These are phyloP conservation scores for Umbelopsis isabellina DNA, from an alignment of 192 early-diverging fungal genomes.

Conservation along the genomic window DNA sequence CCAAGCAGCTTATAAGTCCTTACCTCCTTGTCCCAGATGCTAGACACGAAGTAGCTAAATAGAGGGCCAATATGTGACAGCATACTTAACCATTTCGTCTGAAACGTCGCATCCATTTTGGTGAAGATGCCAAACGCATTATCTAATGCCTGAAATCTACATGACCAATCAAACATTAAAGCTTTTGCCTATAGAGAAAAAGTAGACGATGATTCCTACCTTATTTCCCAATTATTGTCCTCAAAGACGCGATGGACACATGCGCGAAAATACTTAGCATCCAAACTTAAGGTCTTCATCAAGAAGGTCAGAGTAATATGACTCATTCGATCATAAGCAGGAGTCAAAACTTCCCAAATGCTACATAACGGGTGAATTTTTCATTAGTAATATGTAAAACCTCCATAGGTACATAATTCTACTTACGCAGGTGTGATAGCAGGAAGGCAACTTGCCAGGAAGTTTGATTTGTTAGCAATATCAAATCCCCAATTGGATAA, in stretches of 20 bases:
- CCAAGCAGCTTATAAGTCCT: background rate
- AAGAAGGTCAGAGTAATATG: conserved; percentile 46
- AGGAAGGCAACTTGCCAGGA: conserved; percentile 50
- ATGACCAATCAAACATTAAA: background rate
- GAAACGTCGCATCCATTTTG: conserved; percentile 54
- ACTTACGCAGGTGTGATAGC: conserved; percentile 52
- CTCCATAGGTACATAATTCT: background rate
- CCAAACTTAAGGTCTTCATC: conserved; percentile 47
- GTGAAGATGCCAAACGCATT: conserved; percentile 59
- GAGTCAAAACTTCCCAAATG: conserved; percentile 54
- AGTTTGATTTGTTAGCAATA: conserved; percentile 51
- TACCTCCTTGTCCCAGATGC: conserved; percentile 62
- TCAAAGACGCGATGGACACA: conserved; percentile 50
- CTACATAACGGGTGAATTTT: conserved; percentile 29
- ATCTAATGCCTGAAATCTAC: conserved; percentile 54
- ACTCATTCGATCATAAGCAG: conserved; percentile 47
- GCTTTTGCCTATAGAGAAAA: background rate
- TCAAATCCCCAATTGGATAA: conserved; percentile 43
- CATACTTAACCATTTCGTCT: conserved; percentile 36
- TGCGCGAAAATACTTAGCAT: conserved; percentile 44
- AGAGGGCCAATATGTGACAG: conserved; percentile 52
- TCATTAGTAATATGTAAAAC: background rate
- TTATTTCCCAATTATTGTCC: conserved; percentile 53
- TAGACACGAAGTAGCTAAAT: conserved; percentile 57
- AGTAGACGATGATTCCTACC: conserved; percentile 26